phyloP scores from a whole-genome alignment of 192 early-diverging fungal species.

The Blastocladiella britannica region DNA sequence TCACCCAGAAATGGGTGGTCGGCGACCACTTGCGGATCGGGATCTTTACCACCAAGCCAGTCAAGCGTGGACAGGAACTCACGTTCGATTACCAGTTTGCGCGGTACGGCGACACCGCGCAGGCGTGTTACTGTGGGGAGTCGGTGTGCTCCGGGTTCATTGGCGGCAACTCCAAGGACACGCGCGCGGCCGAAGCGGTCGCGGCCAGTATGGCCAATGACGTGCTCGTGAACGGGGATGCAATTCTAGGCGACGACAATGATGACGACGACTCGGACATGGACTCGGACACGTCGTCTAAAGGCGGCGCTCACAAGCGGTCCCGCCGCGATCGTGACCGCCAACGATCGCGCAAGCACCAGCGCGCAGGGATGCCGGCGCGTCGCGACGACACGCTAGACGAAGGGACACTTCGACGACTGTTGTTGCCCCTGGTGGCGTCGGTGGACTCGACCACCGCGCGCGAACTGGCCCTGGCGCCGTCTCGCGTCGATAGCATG shows the following conservation, averaged over 20 bases:
- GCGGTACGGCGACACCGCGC: constrained; percentile 64
- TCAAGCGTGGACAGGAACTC: constrained; percentile 65
- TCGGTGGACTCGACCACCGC: no score
- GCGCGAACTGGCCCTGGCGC: no score
- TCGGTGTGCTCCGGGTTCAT: constrained; percentile 72
- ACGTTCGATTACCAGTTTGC: constrained; percentile 99
- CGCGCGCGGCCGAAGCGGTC: background rate
- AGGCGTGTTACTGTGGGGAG: constrained; percentile 82
- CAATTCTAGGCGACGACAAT: constrained; percentile 10
- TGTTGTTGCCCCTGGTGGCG: no score
- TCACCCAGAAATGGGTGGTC: constrained; percentile 92
- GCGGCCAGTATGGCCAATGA: background rate
- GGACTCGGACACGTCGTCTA: constrained; percentile 43
- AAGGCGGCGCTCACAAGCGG: constrained; percentile 65
- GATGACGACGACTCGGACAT: constrained; percentile 33
- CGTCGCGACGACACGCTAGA: no score
- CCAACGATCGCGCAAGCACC: no score
- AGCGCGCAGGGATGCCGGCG: no score
- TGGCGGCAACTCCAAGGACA: constrained; percentile 32
- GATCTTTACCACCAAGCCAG: constrained; percentile 67
- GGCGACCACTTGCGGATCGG: constrained; percentile 73
- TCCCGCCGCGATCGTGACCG: no score
- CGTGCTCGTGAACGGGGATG: background rate
- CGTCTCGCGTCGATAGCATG: no score
- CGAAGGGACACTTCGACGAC: no score